Percentiles rank a stretch among this genome's conserved stretches.
Evolutionary conservation across 2,329 filamentous ascomycete genomes (phyloP).

Genomic region (Ophiostoma quercus): DNA sequence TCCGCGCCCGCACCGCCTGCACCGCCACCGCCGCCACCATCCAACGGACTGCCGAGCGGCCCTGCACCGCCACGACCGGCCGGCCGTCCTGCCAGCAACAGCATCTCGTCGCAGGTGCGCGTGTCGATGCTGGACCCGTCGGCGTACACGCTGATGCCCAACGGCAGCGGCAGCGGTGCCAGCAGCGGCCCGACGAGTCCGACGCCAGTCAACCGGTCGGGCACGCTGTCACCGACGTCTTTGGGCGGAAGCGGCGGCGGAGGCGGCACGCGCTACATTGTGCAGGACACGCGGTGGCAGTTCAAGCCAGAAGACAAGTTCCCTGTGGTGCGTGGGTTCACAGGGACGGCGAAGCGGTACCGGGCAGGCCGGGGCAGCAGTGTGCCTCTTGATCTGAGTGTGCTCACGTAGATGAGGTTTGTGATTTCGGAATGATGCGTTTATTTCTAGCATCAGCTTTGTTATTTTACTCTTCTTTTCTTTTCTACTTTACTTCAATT

Average conservation of each 20-base stretch:
- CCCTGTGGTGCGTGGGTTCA: constrained; percentile 78
- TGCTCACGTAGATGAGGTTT: constrained; percentile 16
- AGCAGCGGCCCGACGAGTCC: constrained; percentile 39
- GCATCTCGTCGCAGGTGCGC: constrained; percentile 43
- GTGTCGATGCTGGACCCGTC: constrained; percentile 67
- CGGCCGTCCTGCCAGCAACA: constrained; percentile 34
- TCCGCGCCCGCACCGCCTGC: constrained; percentile 33
- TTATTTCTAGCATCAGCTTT: not conserved
- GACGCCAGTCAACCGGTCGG: constrained; percentile 33
- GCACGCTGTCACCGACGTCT: constrained; percentile 28
- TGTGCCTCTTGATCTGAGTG: constrained; percentile 78
- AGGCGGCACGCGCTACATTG: constrained; percentile 44
- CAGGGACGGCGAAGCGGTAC: constrained; percentile 70
- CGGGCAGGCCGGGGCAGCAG: constrained; percentile 88
- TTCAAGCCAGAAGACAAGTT: constrained; percentile 79
- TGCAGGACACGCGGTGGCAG: constrained; percentile 77
- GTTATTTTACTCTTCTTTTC: not conserved
- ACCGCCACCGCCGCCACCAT: constrained; percentile 19
- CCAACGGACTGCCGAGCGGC: constrained; percentile 25
- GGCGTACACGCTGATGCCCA: constrained; percentile 66
- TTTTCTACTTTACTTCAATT: not conserved
- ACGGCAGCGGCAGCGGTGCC: constrained; percentile 47
- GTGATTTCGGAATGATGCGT: too few relatives aligned
- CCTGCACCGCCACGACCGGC: constrained; percentile 32
- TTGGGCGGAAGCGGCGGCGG: constrained; percentile 23